Conservation (phyloP, 2,329 filamentous ascomycete genomes). For the Dothistroma septosporum region DNA sequence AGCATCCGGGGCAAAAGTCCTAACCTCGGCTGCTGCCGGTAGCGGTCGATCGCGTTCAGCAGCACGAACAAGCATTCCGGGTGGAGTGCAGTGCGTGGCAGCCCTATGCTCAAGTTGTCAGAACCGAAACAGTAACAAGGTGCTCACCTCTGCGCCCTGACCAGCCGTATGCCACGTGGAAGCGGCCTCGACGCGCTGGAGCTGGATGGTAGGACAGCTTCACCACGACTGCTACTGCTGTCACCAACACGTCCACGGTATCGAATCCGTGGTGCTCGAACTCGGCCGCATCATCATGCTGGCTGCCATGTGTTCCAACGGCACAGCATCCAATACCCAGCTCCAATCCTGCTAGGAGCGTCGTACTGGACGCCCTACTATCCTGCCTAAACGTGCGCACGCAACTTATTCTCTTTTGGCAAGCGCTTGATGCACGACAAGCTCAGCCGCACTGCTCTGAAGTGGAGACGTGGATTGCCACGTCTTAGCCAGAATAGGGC, state of each 20-base stretch:
- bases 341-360: neutral
- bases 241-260: neutral
- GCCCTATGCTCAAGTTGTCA: neutral
- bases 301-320: neutral
- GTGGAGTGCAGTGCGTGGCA: neutral
- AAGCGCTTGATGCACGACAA: neutral
- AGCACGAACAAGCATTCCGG: neutral
- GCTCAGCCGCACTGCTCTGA: neutral
- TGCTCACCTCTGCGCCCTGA: neutral
- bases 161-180: neutral
- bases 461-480: neutral
- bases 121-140: neutral
- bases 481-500: neutral
- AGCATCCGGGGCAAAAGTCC: neutral
- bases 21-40: neutral
- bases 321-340: neutral
- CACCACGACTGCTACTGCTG: neutral
- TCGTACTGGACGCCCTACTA: constrained; percentile 1
- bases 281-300: neutral
- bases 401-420: neutral
- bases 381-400: neutral
- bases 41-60: constrained; percentile 3
- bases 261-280: neutral
- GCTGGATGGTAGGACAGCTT: neutral
- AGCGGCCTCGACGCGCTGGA: neutral